Evolutionary conservation across 139 green algal species (phyloP), one percentile per base, ranked within the genome.

Genomic region (Yamagishiella unicocca): DNA sequence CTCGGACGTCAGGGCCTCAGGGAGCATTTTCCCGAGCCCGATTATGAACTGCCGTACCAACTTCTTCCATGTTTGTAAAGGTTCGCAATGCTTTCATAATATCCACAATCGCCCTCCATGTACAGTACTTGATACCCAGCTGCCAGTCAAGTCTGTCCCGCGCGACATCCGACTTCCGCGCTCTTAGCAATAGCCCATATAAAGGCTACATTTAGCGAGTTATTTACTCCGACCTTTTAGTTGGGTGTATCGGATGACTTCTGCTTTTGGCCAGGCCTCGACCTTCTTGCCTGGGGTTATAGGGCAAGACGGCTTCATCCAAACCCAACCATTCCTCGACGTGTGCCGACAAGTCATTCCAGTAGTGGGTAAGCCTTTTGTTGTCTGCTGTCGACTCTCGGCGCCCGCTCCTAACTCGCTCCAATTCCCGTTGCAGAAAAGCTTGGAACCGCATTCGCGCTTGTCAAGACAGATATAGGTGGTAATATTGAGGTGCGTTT

Each of bases 391-490:
- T n/a, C 19, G 14, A 35, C 31, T 29, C 58, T n/a, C 12, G 50
- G 50, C 31, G 58, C 14, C 6, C 58, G 14, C 31, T 53, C 2
- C 45, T 27, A 21, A 42, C n/a, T n/a, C n/a, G n/a, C n/a, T 73
- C 8, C 21, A 45, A 22, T 9, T 43, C n/a, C n/a, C 31, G 9
- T 76, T 87, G 87, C 92, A 97, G 94, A 95, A 0, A 96, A 96
- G 70, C 89, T 97, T 40, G 94, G 94, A 37, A 91, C 93, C 0
- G 92, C 89, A 0, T 97, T 97, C 40, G 50, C 46, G 0, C 67
- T 97, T 14, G 95, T 97, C 1, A 93, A 90, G 66, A 90, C 78
- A 12, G 95, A 97, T 55, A 93, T 97, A 1, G 88, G 87, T 9
- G 90, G 92, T 75, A 97, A 97, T 85, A 96, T 97, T 29, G 88